Evolutionary conservation across 2,329 filamentous ascomycete species (phyloP), one percentile per base, ranked within the genome.

Genomic region (Penicillium rolfsii): DNA sequence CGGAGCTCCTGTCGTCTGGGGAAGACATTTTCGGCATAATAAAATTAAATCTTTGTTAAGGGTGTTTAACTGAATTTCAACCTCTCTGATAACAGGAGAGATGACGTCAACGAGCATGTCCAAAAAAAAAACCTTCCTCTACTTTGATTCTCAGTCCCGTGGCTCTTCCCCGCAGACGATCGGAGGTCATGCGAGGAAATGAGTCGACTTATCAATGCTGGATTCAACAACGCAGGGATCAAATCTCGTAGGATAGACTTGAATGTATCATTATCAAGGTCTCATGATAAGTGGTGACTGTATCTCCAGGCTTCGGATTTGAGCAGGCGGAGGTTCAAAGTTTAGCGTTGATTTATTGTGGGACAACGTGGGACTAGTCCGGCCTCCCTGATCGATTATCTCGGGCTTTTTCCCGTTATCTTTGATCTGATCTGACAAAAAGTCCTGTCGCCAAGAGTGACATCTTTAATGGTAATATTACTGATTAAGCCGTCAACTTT

Each of bases 81-180:
- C 30, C 40, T 19, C 40, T 55, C 59, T 56, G 40, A 30, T 12
- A 22, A 22, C 36, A 41, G 53, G 16, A 11, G 7, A 50, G 19
- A 56, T 65, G 63, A 65, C 61, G 61, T 65, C 63, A 65, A 61
- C 36, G 45, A 19, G 36, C 46, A 38, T 52, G 52, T 54, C 41
- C 19, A 1, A 33, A 33, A 9, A 48, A 11, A 16, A 60, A 64
- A 38, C 36, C 33, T 57, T 53, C 38, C 33, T 52, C 45, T 26
- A 28, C 46, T 53, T 45, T 30, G 55, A 58, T 61, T 55, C 16
- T 26, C 52, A 50, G 43, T 66, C 66, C 63, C 64, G 64, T 67
- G 64, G 67, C 59, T 45, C 7, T 43, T 26, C 52, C 48, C 36
- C 61, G 40, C 45, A 22, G 41, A 30, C 33, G 19, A 33, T 35